These are phyloP conservation scores for Desmodesmus armatus DNA, from an alignment of 139 green algal genomes.

Conservation along the genomic window DNA sequence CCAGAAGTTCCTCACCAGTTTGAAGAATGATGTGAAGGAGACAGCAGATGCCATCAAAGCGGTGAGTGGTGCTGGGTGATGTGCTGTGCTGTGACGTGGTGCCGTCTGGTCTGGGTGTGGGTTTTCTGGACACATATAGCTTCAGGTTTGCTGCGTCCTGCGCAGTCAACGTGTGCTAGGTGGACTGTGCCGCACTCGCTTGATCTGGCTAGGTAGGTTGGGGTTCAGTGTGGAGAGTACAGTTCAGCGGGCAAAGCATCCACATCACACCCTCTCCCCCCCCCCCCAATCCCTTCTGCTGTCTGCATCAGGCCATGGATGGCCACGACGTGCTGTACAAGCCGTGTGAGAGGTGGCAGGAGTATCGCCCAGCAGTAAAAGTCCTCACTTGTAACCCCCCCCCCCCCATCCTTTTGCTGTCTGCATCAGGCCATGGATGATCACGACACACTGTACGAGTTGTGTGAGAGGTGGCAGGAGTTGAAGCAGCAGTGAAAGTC, in stretches of 20 bases:
- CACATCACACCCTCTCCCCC: neutral
- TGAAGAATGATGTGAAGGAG: constrained; percentile 62
- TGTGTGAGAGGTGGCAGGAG: constrained; percentile 52
- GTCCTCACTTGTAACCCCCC: neutral
- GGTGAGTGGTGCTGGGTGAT: constrained; percentile 40
- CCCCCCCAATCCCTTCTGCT: neutral
- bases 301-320: neutral
- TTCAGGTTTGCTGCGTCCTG: neutral
- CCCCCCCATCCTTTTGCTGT: neutral
- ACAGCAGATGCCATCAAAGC: constrained; percentile 53
- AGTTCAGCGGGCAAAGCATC: neutral
- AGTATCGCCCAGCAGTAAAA: constrained; percentile 20
- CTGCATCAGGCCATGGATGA: neutral
- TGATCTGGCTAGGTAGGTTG: no score
- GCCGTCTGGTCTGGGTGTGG: no score
- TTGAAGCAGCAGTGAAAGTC: constrained; percentile 21
- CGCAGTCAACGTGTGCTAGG: neutral
- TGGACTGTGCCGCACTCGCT: constrained; percentile 49
- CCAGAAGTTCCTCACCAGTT: constrained; percentile 60
- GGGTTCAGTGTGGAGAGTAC: neutral
- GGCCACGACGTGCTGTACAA: constrained; percentile 26
- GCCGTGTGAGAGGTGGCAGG: constrained; percentile 50
- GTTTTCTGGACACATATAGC: neutral
- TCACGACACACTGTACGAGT: constrained; percentile 35
- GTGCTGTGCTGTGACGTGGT: no score